phyloP scores from a whole-genome alignment of 192 early-diverging fungal genomes.

The Dissophora globulifera region DNA sequence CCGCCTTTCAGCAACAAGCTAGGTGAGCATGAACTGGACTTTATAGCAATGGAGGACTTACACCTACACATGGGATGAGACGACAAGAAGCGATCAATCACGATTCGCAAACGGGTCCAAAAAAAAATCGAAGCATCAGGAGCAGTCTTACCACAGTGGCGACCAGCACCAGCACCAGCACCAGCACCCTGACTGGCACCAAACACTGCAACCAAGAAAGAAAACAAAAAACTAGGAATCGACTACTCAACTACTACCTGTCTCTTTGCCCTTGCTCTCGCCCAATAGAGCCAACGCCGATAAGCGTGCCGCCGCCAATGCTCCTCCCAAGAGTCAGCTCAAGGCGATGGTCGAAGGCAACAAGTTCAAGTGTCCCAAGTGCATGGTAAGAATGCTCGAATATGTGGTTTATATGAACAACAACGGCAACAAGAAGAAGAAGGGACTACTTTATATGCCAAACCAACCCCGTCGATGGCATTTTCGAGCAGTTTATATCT shows the following conservation, averaged over 20 bases:
- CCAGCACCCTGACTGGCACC: background rate
- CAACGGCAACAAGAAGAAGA: too few relatives aligned
- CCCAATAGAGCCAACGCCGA: slow-evolving; percentile 49
- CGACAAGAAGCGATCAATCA: background rate
- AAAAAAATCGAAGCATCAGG: too few relatives aligned
- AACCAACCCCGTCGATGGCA: too few relatives aligned
- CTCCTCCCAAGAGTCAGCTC: slow-evolving; percentile 49
- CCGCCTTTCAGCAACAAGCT: slow-evolving; percentile 19
- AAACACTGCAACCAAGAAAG: background rate
- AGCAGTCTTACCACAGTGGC: too few relatives aligned
- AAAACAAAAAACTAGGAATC: too few relatives aligned
- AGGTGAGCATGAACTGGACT: slow-evolving; percentile 33
- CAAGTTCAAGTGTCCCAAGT: slow-evolving; percentile 54
- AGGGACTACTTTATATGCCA: too few relatives aligned
- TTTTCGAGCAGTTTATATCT: too few relatives aligned
- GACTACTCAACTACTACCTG: background rate
- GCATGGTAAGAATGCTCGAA: slow-evolving; percentile 37
- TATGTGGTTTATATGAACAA: too few relatives aligned
- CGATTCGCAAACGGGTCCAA: too few relatives aligned
- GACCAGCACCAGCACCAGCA: background rate
- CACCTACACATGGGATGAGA: too few relatives aligned
- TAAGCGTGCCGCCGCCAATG: slow-evolving; percentile 51
- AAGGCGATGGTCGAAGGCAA: slow-evolving; percentile 50
- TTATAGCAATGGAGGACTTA: too few relatives aligned
- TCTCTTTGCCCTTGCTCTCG: slow-evolving; percentile 2